Evolutionary conservation across 2,329 filamentous ascomycete species (phyloP), one percentile per base, ranked within the genome.

Genomic region (Monilinia fructicola): DNA sequence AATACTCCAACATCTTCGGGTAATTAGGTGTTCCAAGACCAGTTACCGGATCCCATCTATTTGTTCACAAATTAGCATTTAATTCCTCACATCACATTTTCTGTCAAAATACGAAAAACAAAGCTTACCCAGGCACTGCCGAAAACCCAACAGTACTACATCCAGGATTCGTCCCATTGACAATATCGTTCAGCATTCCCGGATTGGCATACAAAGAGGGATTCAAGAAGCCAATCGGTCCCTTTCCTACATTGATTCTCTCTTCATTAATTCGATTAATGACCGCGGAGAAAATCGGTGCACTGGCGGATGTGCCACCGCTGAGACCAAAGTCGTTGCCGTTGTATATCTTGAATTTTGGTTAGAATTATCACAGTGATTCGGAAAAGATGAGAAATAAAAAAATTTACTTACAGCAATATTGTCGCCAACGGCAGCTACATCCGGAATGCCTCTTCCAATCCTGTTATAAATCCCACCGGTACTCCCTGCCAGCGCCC

Each of bases 211-310:
- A 84, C n/a, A 85, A 71, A 52, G 80, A 79, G 0, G 80, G 82
- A 61, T 85, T 82, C 26, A 85, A 73, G 69, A 85, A 85, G 0
- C 83, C 83, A 14, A 85, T 78, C 0, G 81, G 75, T 6, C 76
- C 73, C 74, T 83, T 84, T 2, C 79, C 79, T 0, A 73, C 76
- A 10, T 77, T 77, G 31, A 84, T 71, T 28, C 82, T 75, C 71
- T 81, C 81, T 72, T 84, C 83, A 68, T 84, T 84, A 46, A 84
- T 76, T 69, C 83, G 71, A 1, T 81, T 84, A 38, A 85, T 71
- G 50, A 84, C 78, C 0, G 79, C 75, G 0, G 79, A 82, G 69
- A 81, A 81, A 1, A 82, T 79, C 0, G 84, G 84, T 42, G 81
- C 74, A 3, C 79, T 79, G 10, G 83, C 81, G 60, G 80, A 83